Evolutionary conservation across 2,329 filamentous ascomycete species (phyloP), one percentile per base, ranked within the genome.

Genomic region (Fusarium sp.): DNA sequence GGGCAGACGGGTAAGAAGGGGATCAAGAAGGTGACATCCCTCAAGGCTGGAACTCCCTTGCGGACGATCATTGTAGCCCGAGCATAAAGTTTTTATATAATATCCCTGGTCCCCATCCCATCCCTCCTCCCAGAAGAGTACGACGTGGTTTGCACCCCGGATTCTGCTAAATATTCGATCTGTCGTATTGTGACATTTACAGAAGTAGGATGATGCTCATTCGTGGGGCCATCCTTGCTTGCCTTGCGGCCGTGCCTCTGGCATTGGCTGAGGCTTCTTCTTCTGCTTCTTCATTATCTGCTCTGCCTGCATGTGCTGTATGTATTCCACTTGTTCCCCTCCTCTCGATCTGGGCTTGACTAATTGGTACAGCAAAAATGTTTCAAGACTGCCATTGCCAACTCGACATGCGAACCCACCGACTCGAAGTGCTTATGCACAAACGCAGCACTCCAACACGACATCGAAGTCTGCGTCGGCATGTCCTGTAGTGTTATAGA

Each of bases 171-270:
- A 10, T 28, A 24, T 21, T 49, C 26, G 8, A 19, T 21, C 30
- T 38, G 23, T 49, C 19, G 21, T 49, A 15, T 28, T 17, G 42
- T n/a, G 15, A 34, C 32, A 15, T 34, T 54, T 3, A 36, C 34
- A 36, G 34, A 1, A 38, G 45, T 39, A 21, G 23, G 21, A 64
- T 64, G 61, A 30, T 30, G 34, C 30, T 64, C 6, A 23, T 52
- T 19, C 59, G 43, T 38, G 46, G 61, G 51, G 51, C 32, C 20
- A n/a, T 55, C 44, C 19, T 67, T 17, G 63, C 44, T 24, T 58
- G 54, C 39, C 40, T 67, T 12, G 26, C 44, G 50, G 47, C 47
- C 42, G 34, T 28, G 2, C 12, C 43, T 14, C 15, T 45, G 7
- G 24, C 9, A 4, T 45, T 19, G 43, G 23, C 43, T 0, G 23